phyloP scores from a whole-genome alignment of 352 stramenopile species.

The Aphanomyces cochlioides region DNA sequence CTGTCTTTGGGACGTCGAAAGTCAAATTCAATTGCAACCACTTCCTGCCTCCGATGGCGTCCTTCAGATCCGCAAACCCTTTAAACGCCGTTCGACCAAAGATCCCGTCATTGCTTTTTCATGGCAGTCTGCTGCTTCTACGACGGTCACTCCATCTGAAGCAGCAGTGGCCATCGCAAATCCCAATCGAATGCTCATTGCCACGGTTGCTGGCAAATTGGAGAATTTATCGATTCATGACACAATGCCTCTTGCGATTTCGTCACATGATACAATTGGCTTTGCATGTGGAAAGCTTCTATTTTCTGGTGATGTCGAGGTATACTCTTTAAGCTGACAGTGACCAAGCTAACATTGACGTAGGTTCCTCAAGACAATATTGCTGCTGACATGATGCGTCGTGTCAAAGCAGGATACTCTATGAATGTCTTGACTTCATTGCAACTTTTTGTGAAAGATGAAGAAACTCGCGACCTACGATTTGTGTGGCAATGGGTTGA shows the following conservation, averaged over 20 bases:
- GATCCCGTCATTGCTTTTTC: conserved; percentile 50
- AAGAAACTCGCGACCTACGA: conserved; percentile 48
- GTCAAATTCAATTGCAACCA: conserved; percentile 44
- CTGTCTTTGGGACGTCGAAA: conserved; percentile 77
- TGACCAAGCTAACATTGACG: no score
- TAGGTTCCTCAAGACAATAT: conserved; percentile 46
- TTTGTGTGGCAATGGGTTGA: conserved; percentile 82
- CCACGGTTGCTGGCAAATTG: conserved; percentile 66
- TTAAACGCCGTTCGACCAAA: conserved; percentile 29
- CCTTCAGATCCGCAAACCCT: conserved; percentile 24
- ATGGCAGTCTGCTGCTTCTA: conserved; percentile 43
- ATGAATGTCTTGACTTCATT: conserved; percentile 72
- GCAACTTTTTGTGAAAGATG: conserved; percentile 53
- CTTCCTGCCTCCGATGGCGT: conserved; percentile 28
- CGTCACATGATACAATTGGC: conserved; percentile 55
- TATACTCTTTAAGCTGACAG: background rate
- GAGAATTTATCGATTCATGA: conserved; percentile 86
- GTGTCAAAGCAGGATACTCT: conserved; percentile 74
- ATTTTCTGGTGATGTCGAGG: conserved; percentile 44
- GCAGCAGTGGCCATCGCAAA: conserved; percentile 54
- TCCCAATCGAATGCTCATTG: conserved; percentile 73
- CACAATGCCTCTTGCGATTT: conserved; percentile 77
- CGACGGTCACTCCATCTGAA: conserved; percentile 38
- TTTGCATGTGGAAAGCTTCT: conserved; percentile 75
- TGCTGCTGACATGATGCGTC: conserved; percentile 65